Base-by-base conservation (phyloP, 2,329 filamentous ascomycete genomes). In the Meredithiella fracta region DNA sequence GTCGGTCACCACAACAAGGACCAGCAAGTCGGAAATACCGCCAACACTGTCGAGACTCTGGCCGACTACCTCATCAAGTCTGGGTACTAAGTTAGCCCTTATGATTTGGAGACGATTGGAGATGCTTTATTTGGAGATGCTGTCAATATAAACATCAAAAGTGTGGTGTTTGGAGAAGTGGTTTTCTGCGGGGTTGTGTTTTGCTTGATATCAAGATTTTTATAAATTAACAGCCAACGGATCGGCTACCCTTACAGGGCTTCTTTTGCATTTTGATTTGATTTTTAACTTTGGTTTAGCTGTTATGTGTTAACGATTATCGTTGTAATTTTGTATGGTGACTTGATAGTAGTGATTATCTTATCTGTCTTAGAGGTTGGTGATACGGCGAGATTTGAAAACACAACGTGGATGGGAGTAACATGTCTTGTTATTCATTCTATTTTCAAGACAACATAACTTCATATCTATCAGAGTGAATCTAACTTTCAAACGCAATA, bases 41-140 rank as follows among this genome's bases (percentile, higher is more conserved):
- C 82, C 64, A 79, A 79, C 67, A 86, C 85, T 52, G 85, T 94
- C 62, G 86, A 91, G 74, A 76, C 80, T 64, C 78, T 98, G 60
- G 88, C 80, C 65, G 86, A 94, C 70, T 96, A 97, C 75, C 80
- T 95, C 61, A 82, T 86, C 68, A 77, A 79, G 64, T 73, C 79
- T 61, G 80, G 81, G 61, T 95, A 94, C 76, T 96, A 81, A 74
- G 61, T 59, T 34, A 11, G 29, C 29, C 5, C 29, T 5, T 34
- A 5, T 34, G 29, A 11, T 34, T 34, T 34, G 29, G 5, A 5
- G 29, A 34, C 29, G 29, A 34, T 5, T 34, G 29, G 11, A 5
- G 11, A 34, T 34, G 29, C 5, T 23, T n/a, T 2, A 22, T 2
- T n/a, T 25, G 11, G 38, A n/a, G 50, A 52, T 38, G 26, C 38